A percentile compares a stretch with the other conserved stretches of the same genome.
Conservation (phyloP, 371 early-diverging fungal species). For the Haplosporangium sp. region DNA sequence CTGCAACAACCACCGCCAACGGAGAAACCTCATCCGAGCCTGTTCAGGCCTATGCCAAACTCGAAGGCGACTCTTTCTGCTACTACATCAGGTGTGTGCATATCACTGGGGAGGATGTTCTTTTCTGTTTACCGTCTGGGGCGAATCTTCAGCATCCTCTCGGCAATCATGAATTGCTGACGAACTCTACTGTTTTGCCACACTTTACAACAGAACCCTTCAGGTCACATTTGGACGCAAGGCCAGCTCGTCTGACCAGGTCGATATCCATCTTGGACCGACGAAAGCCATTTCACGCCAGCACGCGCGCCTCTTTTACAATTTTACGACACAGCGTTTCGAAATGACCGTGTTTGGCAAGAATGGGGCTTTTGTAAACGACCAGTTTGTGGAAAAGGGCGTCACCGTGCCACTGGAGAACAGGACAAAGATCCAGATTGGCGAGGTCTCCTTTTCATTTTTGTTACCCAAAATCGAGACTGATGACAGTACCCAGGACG, state of each 20-base stretch:
- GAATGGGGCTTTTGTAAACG: constrained; percentile 89
- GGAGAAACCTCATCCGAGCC: constrained; percentile 55
- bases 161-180: neutral
- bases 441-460: constrained; percentile 82
- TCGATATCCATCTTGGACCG: constrained; percentile 86
- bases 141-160: neutral
- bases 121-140: too few relatives aligned
- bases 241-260: constrained; percentile 66
- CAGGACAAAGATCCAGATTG: constrained; percentile 83
- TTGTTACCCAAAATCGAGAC: constrained; percentile 70
- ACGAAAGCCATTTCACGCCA: constrained; percentile 86
- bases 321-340: constrained; percentile 80
- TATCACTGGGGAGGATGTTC: neutral
- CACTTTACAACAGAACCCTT: constrained; percentile 59
- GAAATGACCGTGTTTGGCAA: constrained; percentile 88
- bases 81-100: constrained; percentile 74
- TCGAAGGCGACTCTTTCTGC: constrained; percentile 84
- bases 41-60: constrained; percentile 93
- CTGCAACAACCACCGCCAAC: neutral
- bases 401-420: constrained; percentile 75
- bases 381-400: constrained; percentile 76
- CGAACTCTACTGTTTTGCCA: neutral
- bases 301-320: constrained; percentile 88
- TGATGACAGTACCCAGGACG: constrained; percentile 39
- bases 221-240: constrained; percentile 82